Conservation (phyloP, 768 basidiomycete genomes). For the Sporobolomyces roseus region DNA sequence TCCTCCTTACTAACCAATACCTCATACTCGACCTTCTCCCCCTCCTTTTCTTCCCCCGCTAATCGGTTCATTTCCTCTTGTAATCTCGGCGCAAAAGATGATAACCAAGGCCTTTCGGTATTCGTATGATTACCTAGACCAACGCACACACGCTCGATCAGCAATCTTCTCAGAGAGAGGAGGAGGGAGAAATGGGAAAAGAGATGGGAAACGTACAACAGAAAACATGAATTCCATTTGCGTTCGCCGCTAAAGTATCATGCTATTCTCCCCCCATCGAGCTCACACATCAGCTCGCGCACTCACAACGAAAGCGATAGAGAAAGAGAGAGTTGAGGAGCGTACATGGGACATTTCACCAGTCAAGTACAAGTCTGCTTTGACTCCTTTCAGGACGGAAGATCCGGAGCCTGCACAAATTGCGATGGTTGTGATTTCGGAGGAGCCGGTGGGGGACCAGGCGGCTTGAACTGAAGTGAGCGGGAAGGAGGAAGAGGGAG, state of each 20-base stretch:
- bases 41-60: conserved; percentile 19
- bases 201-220: conserved; percentile 49
- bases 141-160: not conserved
- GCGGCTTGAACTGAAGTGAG: conserved; percentile 36
- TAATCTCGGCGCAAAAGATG: conserved; percentile 38
- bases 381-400: conserved; percentile 60
- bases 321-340: conserved; percentile 13
- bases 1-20: conserved; percentile 71
- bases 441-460: conserved; percentile 3
- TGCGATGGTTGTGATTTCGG: conserved; percentile 59
- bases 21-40: conserved; percentile 48
- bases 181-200: not conserved
- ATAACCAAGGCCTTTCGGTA: conserved; percentile 87
- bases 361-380: conserved; percentile 84
- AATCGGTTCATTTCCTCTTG: conserved; percentile 42
- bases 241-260: conserved; percentile 76
- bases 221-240: conserved; percentile 71
- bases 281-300: not conserved
- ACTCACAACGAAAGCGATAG: not conserved
- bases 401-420: conserved; percentile 90
- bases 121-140: conserved; percentile 70
- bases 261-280: conserved; percentile 56
- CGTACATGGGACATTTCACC: conserved; percentile 86
- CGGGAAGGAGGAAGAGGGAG: not conserved
- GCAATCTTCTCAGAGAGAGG: not conserved